Evolutionary conservation across 1,284 basidiomycete genomes (phyloP), one percentile per base, ranked within the genome.

Genomic region (Boletellus sp.): DNA sequence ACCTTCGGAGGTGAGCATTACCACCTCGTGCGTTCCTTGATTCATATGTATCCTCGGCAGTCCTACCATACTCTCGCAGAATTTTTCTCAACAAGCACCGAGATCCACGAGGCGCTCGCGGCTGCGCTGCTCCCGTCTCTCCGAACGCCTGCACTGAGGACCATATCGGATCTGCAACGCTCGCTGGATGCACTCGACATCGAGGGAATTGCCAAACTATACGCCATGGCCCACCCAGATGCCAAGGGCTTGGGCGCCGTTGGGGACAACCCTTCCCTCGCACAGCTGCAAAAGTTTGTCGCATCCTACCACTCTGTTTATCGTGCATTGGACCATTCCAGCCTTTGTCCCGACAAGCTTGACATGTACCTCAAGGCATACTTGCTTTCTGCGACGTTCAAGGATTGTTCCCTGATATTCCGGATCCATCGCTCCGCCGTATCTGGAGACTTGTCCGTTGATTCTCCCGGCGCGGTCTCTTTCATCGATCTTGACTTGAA

Each of bases 351-450:
- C 7, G 66, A 69, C 25, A 63, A 79, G 49, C 64, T 87, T 45
- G 73, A 74, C 34, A 76, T 82, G 53, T 79, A 83, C 54, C 62
- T 84, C 36, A 69, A 89, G 41, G 84, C 87, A 4, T 92, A 92
- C 63, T 71, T 91, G 26, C 80, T 97, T 37, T 90, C 90, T 8
- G 89, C 91, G n/a, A 89, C 88, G 10, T 93, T 97, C 78, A 98
- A 97, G 66, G 94, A 98, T 66, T 97, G 94, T 67, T 95, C 92
- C 2, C 66, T 97, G 47, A 88, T 97, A 52, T 59, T 94, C 32
- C 78, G 73, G 46, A 58, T 82, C 21, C 66, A 65, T 52, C 47
- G 50, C 11, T 41, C 59, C 4, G 45, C 46, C 16, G 21, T 49
- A 7, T 37, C 33, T 38, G 45, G 37, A 17, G 17, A 43, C 33